phyloP scores from a whole-genome alignment of 441 rosid genomes.

The Bruguiera hainesii region DNA sequence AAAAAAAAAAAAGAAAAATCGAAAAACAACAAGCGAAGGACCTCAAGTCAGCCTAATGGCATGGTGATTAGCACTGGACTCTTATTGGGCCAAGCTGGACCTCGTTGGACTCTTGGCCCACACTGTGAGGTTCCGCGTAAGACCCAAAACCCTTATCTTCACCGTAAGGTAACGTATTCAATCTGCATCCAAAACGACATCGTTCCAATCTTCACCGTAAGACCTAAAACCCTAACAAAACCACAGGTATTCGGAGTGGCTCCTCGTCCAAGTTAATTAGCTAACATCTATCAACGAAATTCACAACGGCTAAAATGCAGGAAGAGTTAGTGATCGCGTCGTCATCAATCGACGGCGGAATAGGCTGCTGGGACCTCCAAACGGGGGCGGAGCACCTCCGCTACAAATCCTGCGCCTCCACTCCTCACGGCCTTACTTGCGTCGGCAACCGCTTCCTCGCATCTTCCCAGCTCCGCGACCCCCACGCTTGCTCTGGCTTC shows the following conservation, averaged over 20 bases:
- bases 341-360: constrained; percentile 61
- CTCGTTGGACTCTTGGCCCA: too few relatives aligned
- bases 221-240: constrained; percentile 26
- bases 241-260: not conserved
- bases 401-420: constrained; percentile 64
- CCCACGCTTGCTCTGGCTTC: constrained; percentile 55
- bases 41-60: too few relatives aligned
- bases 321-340: constrained; percentile 59
- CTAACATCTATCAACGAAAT: not conserved
- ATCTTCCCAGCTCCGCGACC: constrained; percentile 64
- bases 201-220: not conserved
- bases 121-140: too few relatives aligned
- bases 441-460: constrained; percentile 64
- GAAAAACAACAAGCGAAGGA: too few relatives aligned
- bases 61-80: too few relatives aligned
- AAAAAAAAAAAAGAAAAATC: too few relatives aligned
- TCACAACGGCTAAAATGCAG: constrained; percentile 2
- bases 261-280: not conserved
- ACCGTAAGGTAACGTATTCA: not conserved
- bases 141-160: too few relatives aligned
- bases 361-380: constrained; percentile 76
- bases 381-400: constrained; percentile 65
- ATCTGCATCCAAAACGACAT: not conserved
- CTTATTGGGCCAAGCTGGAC: too few relatives aligned
- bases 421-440: constrained; percentile 62